These are phyloP conservation scores for Suhomyces maxii DNA, from an alignment of 1,139 yeast genomes.

Conservation along the genomic window DNA sequence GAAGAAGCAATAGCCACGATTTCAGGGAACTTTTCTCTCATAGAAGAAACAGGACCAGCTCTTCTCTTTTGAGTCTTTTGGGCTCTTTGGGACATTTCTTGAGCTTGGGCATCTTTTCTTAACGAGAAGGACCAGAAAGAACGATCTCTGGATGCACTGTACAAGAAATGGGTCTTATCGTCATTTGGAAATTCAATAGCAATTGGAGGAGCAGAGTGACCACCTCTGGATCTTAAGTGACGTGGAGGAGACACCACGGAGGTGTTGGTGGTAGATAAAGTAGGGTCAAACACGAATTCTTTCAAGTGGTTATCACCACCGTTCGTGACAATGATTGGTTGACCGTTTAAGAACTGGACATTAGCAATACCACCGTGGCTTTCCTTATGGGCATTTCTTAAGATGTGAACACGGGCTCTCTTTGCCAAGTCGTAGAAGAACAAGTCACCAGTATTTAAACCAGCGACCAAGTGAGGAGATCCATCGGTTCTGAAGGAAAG, in stretches of 20 bases:
- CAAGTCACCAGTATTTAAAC: slow-evolving; percentile 77
- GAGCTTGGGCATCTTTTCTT: slow-evolving; percentile 95
- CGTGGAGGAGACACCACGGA: slow-evolving; percentile 86
- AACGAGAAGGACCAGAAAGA: slow-evolving; percentile 90
- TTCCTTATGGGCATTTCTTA: slow-evolving; percentile 73
- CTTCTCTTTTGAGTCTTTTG: slow-evolving; percentile 57
- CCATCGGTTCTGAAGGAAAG: slow-evolving; percentile 94
- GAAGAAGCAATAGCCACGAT: slow-evolving; percentile 73
- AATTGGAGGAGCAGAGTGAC: slow-evolving; percentile 91
- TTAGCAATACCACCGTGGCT: slow-evolving; percentile 78
- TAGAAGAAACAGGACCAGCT: slow-evolving; percentile 54
- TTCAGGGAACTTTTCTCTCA: slow-evolving; percentile 73
- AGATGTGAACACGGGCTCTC: slow-evolving; percentile 69
- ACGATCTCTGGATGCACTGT: slow-evolving; percentile 85
- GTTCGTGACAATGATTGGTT: slow-evolving; percentile 84
- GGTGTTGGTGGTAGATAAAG: slow-evolving; percentile 65
- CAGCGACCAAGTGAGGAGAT: slow-evolving; percentile 77
- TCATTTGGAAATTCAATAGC: slow-evolving; percentile 75
- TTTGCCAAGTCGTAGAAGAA: slow-evolving; percentile 80
- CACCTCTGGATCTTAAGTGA: slow-evolving; percentile 89
- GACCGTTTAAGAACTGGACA: slow-evolving; percentile 82
- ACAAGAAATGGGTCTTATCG: slow-evolving; percentile 75
- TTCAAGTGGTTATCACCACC: slow-evolving; percentile 91
- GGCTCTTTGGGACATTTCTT: slow-evolving; percentile 81
- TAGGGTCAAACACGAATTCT: slow-evolving; percentile 92